Conservation (phyloP, 176 grass and related monocot genomes). For the Oryza longistaminata region DNA sequence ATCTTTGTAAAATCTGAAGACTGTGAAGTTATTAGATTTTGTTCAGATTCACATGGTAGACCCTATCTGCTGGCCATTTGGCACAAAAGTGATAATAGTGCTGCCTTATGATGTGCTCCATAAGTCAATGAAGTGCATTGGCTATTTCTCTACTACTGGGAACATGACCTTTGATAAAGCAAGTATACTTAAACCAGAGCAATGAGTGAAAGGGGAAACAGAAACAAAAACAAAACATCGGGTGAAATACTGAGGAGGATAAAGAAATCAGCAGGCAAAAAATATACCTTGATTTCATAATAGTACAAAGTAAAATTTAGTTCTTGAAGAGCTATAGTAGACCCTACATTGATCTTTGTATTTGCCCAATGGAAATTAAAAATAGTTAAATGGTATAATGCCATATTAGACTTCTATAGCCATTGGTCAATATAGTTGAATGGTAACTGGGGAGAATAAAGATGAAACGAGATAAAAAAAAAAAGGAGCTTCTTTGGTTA, state of each 20-base stretch:
- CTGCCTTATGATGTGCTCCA: conserved; percentile 23
- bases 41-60: conserved; percentile 29
- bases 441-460: conserved; percentile 51
- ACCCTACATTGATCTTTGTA: background rate
- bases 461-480: background rate
- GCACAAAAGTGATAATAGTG: background rate
- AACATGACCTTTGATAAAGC: conserved; percentile 43
- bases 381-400: background rate
- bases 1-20: background rate
- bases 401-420: background rate
- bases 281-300: background rate
- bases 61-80: background rate
- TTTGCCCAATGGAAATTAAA: background rate
- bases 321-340: background rate
- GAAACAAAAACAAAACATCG: background rate
- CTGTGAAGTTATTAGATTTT: background rate
- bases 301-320: background rate
- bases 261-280: background rate
- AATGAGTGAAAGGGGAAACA: conserved; percentile 5
- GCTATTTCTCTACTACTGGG: background rate
- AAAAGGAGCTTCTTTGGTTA: conserved; percentile 48
- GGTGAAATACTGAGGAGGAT: conserved; percentile 3
- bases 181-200: background rate
- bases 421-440: conserved; percentile 21
- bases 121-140: background rate